These are phyloP conservation scores for Collariella sp. DNA, from an alignment of 495 filamentous ascomycete genomes.

Conservation along the genomic window DNA sequence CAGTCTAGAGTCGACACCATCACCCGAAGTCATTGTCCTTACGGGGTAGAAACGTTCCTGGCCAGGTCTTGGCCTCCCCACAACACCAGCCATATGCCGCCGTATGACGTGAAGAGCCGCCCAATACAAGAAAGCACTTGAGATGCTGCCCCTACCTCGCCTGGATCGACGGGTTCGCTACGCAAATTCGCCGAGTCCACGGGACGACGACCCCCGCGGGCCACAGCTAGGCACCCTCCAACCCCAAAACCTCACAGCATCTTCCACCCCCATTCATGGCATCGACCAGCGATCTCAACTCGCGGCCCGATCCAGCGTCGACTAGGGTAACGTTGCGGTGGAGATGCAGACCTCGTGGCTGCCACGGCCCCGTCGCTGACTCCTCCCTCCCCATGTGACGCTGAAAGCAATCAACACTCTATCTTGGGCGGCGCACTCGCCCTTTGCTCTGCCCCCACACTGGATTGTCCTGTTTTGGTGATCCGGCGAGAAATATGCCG, in stretches of 20 bases:
- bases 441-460: conserved; percentile 17
- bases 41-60: background rate
- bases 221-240: too few species aligned
- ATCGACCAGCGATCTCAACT: too few species aligned
- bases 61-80: too few species aligned
- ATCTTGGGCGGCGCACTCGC: conserved; percentile 15
- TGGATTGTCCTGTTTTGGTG: conserved; percentile 9
- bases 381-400: conserved; percentile 24
- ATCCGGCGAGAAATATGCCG: background rate
- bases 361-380: conserved; percentile 16
- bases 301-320: conserved; percentile 16
- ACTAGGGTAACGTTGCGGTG: conserved; percentile 1
- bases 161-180: background rate
- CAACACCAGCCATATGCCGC: background rate
- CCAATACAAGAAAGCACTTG: background rate
- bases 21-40: conserved; percentile 20
- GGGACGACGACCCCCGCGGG: background rate
- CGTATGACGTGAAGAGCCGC: background rate
- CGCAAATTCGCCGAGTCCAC: background rate
- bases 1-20: conserved; percentile 19
- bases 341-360: conserved; percentile 23
- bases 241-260: too few species aligned
- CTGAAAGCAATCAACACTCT: conserved; percentile 23
- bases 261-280: too few species aligned
- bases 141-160: conserved; percentile 10